These are phyloP conservation scores for Kodamaea kaohsiungensis DNA, from an alignment of 805 yeast species.

Conservation along the genomic window DNA sequence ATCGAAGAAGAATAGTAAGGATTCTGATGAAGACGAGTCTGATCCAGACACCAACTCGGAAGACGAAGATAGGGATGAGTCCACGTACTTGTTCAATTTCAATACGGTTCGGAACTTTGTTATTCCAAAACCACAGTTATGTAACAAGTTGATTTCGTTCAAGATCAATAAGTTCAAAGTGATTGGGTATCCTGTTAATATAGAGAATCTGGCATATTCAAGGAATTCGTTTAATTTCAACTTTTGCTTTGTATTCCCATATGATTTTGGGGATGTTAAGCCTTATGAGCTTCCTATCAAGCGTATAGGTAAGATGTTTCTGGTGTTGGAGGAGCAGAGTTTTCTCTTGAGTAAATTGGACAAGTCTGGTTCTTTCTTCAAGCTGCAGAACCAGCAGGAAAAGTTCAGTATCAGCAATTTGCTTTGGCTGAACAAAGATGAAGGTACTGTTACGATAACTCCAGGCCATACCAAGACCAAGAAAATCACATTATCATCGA, in stretches of 20 bases:
- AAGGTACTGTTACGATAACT: constrained; percentile 13
- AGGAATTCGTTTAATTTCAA: constrained; percentile 93
- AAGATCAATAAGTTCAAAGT: constrained; percentile 70
- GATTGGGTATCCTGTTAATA: constrained; percentile 86
- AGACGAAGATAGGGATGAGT: constrained; percentile 1
- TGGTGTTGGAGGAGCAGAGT: constrained; percentile 87
- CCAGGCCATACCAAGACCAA: constrained; percentile 40
- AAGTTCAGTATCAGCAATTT: constrained; percentile 10
- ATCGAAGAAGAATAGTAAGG: constrained; percentile 15
- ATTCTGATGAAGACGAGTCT: constrained; percentile 3
- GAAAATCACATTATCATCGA: constrained; percentile 39
- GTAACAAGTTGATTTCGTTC: constrained; percentile 77
- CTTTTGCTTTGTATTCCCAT: constrained; percentile 87
- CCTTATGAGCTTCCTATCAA: constrained; percentile 86
- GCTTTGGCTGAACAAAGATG: constrained; percentile 6
- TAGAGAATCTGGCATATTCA: constrained; percentile 72
- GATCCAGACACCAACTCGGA: constrained; percentile 3
- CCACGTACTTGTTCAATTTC: constrained; percentile 58
- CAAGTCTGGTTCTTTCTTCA: constrained; percentile 41
- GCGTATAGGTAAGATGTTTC: constrained; percentile 84
- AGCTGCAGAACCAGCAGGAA: constrained; percentile 3
- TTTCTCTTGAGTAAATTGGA: constrained; percentile 62
- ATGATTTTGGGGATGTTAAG: constrained; percentile 67
- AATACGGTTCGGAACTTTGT: constrained; percentile 86
- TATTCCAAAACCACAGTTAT: constrained; percentile 90